Base-by-base conservation (phyloP, 768 basidiomycete genomes). In the Mycena albidolilacea region DNA sequence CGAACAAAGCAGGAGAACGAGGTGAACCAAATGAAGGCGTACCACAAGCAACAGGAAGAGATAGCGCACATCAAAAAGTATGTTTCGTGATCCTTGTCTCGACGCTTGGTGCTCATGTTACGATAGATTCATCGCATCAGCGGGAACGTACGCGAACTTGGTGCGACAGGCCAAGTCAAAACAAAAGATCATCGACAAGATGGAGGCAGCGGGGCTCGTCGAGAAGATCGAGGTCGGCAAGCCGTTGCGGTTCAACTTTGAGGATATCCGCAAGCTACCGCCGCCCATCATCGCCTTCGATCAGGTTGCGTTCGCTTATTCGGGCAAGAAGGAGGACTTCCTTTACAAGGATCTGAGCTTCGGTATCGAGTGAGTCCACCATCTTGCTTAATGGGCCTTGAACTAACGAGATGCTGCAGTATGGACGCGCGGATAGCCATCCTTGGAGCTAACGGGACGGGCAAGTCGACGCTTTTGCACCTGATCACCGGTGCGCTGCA, bases 111-210 rank as follows among this genome's bases (percentile, higher is more conserved):
- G 52, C 75, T 77, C 52, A 76, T 74, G 62, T 21, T 10, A 38
- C 30, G 30, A 35, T 60, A 93, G 96, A 80, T 98, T 98, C 90
- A 99, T 99, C 77, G 96, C 98, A 8, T 97, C 96, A n/a, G 97
- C 97, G 44, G 97, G 97, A 90, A 99, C 97, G 44, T 99, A 99
- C 81, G 98, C 97, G 77, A 99, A 99, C 83, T 90, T 99, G 76
- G 97, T 99, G 78, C 95, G 93, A 79, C 97, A 99, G 84, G 97
- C 97, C 77, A 98, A 99, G 86, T 98, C 97, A 63, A 99, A 99
- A 83, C 97, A 99, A 84, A 99, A 99, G 90, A 99, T 99, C 75
- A 97, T 99, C 84, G 97, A 99, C 88, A 99, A 99, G 90, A 99
- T 99, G 97, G 98, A 99, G 87, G 97, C 97, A 37, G 97, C 97